Conservation (phyloP, 2,329 filamentous ascomycete genomes). For the Epichloe sp. region DNA sequence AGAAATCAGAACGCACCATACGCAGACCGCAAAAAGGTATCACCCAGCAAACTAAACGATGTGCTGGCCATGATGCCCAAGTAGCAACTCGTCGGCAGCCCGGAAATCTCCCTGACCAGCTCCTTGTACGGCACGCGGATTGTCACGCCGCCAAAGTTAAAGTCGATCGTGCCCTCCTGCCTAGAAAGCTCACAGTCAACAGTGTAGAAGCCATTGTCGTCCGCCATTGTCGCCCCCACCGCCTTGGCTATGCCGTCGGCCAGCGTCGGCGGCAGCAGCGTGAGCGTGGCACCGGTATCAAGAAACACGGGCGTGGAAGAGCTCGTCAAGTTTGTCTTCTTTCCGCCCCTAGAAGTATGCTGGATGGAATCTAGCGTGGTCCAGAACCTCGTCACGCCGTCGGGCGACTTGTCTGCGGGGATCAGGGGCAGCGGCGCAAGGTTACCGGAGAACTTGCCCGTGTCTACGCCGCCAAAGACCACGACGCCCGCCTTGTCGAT, state of each 20-base stretch:
- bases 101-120: constrained; percentile 22
- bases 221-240: constrained; percentile 29
- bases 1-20: constrained; percentile 26
- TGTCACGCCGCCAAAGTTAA: constrained; percentile 33
- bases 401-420: constrained; percentile 39
- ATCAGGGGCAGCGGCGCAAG: constrained; percentile 51
- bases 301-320: constrained; percentile 45
- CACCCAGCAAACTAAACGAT: constrained; percentile 36
- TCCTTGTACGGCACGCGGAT: constrained; percentile 37
- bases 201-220: constrained; percentile 30
- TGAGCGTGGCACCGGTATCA: constrained; percentile 58
- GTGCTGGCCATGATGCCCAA: constrained; percentile 35
- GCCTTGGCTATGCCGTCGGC: constrained; percentile 35
- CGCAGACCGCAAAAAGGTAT: constrained; percentile 39
- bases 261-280: constrained; percentile 47
- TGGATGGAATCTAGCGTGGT: constrained; percentile 32
- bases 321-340: constrained; percentile 18
- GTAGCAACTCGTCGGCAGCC: constrained; percentile 25
- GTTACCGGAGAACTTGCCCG: constrained; percentile 46
- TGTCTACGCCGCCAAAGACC: constrained; percentile 56
- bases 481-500: constrained; percentile 47
- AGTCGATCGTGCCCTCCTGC: constrained; percentile 32
- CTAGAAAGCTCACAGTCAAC: constrained; percentile 31
- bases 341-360: constrained; percentile 23
- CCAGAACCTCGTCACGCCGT: constrained; percentile 39